phyloP scores from a whole-genome alignment of 2,329 filamentous ascomycete species.

The Aspergillus spinulosporus region DNA sequence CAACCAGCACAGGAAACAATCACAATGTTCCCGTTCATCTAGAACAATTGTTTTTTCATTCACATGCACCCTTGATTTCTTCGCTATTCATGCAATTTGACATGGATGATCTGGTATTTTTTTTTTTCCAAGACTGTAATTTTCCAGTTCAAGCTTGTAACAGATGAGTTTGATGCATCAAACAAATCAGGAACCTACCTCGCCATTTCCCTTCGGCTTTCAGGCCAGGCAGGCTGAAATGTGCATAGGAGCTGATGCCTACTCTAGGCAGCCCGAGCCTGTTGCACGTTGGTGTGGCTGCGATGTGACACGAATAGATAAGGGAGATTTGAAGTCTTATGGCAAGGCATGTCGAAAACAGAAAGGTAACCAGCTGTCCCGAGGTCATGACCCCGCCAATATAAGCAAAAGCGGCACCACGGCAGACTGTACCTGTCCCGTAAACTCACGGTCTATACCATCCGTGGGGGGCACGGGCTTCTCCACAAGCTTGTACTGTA shows the following conservation, averaged over 20 bases:
- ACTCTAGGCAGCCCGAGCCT: slow-evolving; percentile 4
- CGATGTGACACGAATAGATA: not conserved
- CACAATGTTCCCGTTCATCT: too few species aligned
- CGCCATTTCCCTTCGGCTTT: not conserved
- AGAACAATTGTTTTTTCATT: too few species aligned
- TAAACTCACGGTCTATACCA: too few species aligned
- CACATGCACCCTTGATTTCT: too few species aligned
- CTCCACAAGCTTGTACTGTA: too few species aligned
- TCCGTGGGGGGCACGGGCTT: too few species aligned
- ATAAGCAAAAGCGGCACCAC: too few species aligned
- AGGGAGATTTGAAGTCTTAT: not conserved
- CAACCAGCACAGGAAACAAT: not conserved
- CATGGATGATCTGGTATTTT: too few species aligned
- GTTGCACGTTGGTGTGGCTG: not conserved
- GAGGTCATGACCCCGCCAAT: too few species aligned
- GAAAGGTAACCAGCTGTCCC: too few species aligned
- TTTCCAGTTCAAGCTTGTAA: not conserved
- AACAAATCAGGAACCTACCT: not conserved
- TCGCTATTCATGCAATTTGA: not conserved
- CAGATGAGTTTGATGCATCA: not conserved
- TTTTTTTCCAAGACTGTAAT: not conserved
- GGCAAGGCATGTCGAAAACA: too few species aligned
- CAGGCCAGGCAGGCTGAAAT: not conserved
- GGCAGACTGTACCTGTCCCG: too few species aligned
- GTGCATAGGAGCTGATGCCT: slow-evolving; percentile 1